Percentiles rank a stretch among this genome's conserved stretches.
phyloP scores from a whole-genome alignment of 2,329 filamentous ascomycete species.

The Sclerotinia subarctica region DNA sequence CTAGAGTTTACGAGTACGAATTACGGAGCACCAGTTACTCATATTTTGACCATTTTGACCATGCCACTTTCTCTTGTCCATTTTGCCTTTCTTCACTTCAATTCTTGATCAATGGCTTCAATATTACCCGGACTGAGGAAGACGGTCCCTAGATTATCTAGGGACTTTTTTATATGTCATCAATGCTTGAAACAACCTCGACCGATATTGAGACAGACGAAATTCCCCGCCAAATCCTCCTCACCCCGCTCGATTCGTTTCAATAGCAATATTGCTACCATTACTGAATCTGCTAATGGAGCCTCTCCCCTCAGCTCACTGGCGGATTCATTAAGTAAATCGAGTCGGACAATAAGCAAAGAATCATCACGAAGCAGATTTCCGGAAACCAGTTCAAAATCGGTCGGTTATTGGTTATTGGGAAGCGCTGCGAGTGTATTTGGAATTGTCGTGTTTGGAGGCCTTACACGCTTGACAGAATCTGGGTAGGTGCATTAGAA shows the following conservation, averaged over 20 bases:
- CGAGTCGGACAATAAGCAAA: slow-evolving; percentile 31
- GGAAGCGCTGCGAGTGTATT: slow-evolving; percentile 92
- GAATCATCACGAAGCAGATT: slow-evolving; percentile 23
- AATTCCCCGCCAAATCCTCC: slow-evolving; percentile 29
- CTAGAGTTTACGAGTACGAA: background rate
- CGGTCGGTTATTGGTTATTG: slow-evolving; percentile 87
- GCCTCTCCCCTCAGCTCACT: slow-evolving; percentile 28
- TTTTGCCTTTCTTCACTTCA: background rate
- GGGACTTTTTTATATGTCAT: slow-evolving; percentile 37
- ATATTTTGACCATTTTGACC: background rate
- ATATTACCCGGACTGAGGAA: slow-evolving; percentile 35
- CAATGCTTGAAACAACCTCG: slow-evolving; percentile 32
- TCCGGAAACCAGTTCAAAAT: slow-evolving; percentile 62
- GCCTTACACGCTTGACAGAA: slow-evolving; percentile 89
- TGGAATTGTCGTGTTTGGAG: slow-evolving; percentile 93
- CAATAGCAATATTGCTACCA: slow-evolving; percentile 32
- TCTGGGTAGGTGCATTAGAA: slow-evolving; percentile 65
- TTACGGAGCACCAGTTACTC: background rate
- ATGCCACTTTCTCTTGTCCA: slow-evolving; percentile 1
- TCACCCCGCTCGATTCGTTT: slow-evolving; percentile 33
- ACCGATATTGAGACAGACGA: slow-evolving; percentile 17
- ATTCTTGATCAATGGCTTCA: slow-evolving; percentile 35
- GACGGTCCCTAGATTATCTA: slow-evolving; percentile 32
- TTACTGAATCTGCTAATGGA: slow-evolving; percentile 12
- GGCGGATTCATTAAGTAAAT: slow-evolving; percentile 1